phyloP scores from a whole-genome alignment of 116 monocot genomes.

The Zostera marina region DNA sequence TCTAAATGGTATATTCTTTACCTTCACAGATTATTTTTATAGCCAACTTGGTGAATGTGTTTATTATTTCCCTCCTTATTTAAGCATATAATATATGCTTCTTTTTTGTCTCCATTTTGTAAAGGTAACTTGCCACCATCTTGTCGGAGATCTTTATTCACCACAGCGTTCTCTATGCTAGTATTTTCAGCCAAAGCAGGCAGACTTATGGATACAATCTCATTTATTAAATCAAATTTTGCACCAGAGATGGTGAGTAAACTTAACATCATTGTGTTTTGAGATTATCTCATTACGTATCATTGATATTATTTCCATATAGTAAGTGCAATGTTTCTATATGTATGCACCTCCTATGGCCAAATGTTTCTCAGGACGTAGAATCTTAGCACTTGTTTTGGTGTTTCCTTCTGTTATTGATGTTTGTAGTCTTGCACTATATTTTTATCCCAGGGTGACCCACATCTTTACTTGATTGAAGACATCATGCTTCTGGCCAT shows the following conservation, averaged over 20 bases:
- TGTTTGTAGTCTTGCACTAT: not conserved
- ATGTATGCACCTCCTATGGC: too few species aligned
- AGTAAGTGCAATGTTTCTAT: too few species aligned
- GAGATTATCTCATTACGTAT: too few species aligned
- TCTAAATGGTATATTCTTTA: too few species aligned
- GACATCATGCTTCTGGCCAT: slow-evolving; percentile 28
- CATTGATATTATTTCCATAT: too few species aligned
- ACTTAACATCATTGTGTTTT: too few species aligned
- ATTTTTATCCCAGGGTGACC: slow-evolving; percentile 35
- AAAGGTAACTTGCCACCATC: slow-evolving; percentile 73
- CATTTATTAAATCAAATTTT: slow-evolving; percentile 30
- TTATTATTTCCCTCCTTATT: too few species aligned
- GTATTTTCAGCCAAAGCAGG: slow-evolving; percentile 47
- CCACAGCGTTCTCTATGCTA: slow-evolving; percentile 68
- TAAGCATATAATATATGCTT: too few species aligned
- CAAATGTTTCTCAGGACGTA: too few species aligned
- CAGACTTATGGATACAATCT: slow-evolving; percentile 31
- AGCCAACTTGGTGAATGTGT: too few species aligned
- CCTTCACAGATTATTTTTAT: too few species aligned
- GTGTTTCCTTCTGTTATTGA: not conserved
- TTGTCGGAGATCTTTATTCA: slow-evolving; percentile 51
- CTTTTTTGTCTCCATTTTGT: not conserved
- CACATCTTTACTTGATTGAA: slow-evolving; percentile 39
- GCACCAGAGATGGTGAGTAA: slow-evolving; percentile 34
- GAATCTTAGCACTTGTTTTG: not conserved